Evolutionary conservation across 2,329 filamentous ascomycete genomes (phyloP).

Genomic region (Anisogramma anomala): DNA sequence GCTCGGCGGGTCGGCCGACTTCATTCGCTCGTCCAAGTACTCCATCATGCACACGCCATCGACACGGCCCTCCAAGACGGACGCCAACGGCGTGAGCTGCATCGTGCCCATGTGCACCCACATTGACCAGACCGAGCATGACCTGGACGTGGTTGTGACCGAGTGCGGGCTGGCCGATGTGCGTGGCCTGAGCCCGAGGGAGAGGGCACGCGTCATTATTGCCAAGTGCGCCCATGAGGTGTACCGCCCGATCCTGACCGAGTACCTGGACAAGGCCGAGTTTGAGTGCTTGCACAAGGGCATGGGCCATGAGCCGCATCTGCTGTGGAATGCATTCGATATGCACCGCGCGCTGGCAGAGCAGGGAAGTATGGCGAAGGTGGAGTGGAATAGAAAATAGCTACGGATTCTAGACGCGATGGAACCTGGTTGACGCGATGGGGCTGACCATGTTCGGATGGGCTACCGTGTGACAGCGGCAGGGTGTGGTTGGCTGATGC

Average conservation of each 20-base stretch:
- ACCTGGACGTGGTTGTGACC: slow-evolving; percentile 78
- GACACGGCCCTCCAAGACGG: slow-evolving; percentile 67
- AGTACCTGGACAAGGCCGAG: slow-evolving; percentile 79
- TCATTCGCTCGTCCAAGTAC: slow-evolving; percentile 69
- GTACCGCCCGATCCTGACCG: slow-evolving; percentile 68
- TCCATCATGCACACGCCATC: slow-evolving; percentile 89
- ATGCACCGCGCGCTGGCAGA: slow-evolving; percentile 76
- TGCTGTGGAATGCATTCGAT: slow-evolving; percentile 77
- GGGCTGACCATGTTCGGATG: not conserved
- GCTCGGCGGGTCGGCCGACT: slow-evolving; percentile 70
- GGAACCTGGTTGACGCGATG: not conserved
- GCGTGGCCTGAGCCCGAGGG: slow-evolving; percentile 64
- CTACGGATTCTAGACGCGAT: not conserved
- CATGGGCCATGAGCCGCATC: slow-evolving; percentile 80
- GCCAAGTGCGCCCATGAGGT: slow-evolving; percentile 77
- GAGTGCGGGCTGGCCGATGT: slow-evolving; percentile 72
- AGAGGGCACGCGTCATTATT: slow-evolving; percentile 76
- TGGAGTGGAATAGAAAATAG: slow-evolving; percentile 53
- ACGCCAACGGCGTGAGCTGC: slow-evolving; percentile 70
- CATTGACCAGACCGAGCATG: slow-evolving; percentile 86
- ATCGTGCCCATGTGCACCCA: slow-evolving; percentile 94
- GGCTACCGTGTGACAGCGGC: too few species aligned
- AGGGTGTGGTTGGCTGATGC: too few species aligned
- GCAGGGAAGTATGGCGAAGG: slow-evolving; percentile 77
- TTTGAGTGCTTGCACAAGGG: slow-evolving; percentile 76